A percentile compares a stretch with the other conserved stretches of the same genome.
Conservation (phyloP, 2,329 filamentous ascomycete genomes). For the Fusarium coicis region DNA sequence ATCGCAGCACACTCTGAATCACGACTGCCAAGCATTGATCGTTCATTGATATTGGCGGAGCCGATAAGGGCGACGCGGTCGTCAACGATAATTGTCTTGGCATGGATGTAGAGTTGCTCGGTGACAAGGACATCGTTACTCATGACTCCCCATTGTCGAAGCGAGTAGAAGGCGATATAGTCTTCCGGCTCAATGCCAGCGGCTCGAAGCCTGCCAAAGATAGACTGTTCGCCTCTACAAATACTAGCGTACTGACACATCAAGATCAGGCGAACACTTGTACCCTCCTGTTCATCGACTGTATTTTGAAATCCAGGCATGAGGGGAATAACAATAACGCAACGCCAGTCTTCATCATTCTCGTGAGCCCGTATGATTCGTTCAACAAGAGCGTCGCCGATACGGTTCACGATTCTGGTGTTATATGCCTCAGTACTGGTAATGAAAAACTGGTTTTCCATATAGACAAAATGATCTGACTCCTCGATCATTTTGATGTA, state of each 20-base stretch:
- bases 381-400: conserved; percentile 93
- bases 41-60: conserved; percentile 98
- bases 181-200: conserved; percentile 90
- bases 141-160: conserved; percentile 93
- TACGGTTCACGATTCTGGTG: conserved; percentile 88
- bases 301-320: conserved; percentile 99
- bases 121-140: conserved; percentile 87
- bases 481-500: conserved; percentile 95
- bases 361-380: conserved; percentile 86
- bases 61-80: conserved; percentile 94
- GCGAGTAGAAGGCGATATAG: conserved; percentile 93
- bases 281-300: conserved; percentile 92
- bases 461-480: conserved; percentile 97
- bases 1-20: conserved; percentile 94
- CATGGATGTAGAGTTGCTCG: conserved; percentile 97
- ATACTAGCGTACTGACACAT: conserved; percentile 98
- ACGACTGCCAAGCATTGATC: conserved; percentile 90
- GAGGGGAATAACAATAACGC: conserved; percentile 88
- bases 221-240: conserved; percentile 89
- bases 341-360: conserved; percentile 90
- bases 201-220: conserved; percentile 85
- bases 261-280: conserved; percentile 93
- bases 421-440: conserved; percentile 90
- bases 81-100: conserved; percentile 96
- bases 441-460: conserved; percentile 99